Percentiles rank a stretch among this genome's conserved stretches.
Conservation (phyloP, 495 filamentous ascomycete species). For the Friedmanniomyces simplex region DNA sequence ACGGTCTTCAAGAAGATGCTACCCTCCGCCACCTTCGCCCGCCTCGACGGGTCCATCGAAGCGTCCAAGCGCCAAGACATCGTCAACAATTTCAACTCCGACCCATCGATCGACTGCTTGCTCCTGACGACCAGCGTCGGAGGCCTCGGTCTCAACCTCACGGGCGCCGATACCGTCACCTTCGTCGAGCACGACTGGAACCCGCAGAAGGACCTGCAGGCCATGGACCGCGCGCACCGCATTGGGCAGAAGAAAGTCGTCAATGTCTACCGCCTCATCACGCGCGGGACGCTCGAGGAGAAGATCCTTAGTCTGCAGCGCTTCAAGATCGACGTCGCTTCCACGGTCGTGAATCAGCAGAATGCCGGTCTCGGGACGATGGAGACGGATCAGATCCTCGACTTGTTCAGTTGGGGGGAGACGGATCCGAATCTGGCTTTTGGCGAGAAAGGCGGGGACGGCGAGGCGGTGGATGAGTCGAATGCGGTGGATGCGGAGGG, state of each 20-base stretch:
- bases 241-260: constrained; percentile 99
- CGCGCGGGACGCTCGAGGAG: constrained; percentile 90
- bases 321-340: constrained; percentile 98
- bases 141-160: constrained; percentile 88
- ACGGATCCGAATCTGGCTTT: constrained; percentile 52
- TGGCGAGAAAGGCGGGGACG: constrained; percentile 43
- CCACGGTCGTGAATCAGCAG: constrained; percentile 97
- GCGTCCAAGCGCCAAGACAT: constrained; percentile 85
- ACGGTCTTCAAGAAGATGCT: constrained; percentile 78
- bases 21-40: constrained; percentile 77
- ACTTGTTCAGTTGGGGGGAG: constrained; percentile 88
- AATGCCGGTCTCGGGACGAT: constrained; percentile 90
- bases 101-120: constrained; percentile 87
- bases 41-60: constrained; percentile 85
- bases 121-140: constrained; percentile 91
- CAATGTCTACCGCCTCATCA: constrained; percentile 96
- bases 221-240: constrained; percentile 96
- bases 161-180: constrained; percentile 95
- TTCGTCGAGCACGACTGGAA: constrained; percentile 99
- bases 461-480: constrained; percentile 47
- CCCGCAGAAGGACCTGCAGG: constrained; percentile 95
- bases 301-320: constrained; percentile 96
- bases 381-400: constrained; percentile 96
- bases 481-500: constrained; percentile 92
- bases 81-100: constrained; percentile 96